Evolutionary conservation across 2,329 filamentous ascomycete genomes (phyloP), one percentile per base, ranked within the genome.

Genomic region (Seiridium unicorne): DNA sequence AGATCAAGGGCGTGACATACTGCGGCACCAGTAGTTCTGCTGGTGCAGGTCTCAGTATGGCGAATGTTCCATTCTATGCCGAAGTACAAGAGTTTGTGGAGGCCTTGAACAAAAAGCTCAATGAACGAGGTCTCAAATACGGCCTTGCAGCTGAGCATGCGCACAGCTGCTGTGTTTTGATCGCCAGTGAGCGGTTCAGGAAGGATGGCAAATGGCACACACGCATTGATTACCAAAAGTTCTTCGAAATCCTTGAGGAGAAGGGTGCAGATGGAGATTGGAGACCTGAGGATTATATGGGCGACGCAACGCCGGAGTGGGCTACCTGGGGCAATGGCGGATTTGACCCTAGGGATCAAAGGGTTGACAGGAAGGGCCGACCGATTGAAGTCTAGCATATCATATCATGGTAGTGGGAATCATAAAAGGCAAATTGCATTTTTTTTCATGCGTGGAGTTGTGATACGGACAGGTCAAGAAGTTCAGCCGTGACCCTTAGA

Each of bases 1-100:
- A 98, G 79, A 85, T 98, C 74, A 98, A 98, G 79, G 94, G 94
- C 58, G 94, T 98, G 44, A 98, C 94, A 0, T 98, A 95, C 78
- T 98, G 95, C 75, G 95, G 95, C 46, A 98, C 94, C 0, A 89
- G 89, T 6, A 92, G 92, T 1, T 91, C 91, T 7, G 89, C 90
- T 3, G 89, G 89, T 57, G 93, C 92, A 0, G 94, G 94, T 0
- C 81, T 98, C 51, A 95, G 88, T n/a, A 98, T 98, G 94, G 87
- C 92, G 69, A 98, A 98, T 71, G 95, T 98, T 8, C 94, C 94
- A 0, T 98, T 97, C 71, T 98, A 97, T 77, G 89, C 90, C 73
- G 94, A 97, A 76, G 91, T 97, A 3, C 85, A 85, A 42, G 86
- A 88, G 2, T 98, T 97, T 70, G 93, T 96, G 8, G 82, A 84